phyloP scores from a whole-genome alignment of 1,284 basidiomycete genomes.

The Puccinia novopanici region DNA sequence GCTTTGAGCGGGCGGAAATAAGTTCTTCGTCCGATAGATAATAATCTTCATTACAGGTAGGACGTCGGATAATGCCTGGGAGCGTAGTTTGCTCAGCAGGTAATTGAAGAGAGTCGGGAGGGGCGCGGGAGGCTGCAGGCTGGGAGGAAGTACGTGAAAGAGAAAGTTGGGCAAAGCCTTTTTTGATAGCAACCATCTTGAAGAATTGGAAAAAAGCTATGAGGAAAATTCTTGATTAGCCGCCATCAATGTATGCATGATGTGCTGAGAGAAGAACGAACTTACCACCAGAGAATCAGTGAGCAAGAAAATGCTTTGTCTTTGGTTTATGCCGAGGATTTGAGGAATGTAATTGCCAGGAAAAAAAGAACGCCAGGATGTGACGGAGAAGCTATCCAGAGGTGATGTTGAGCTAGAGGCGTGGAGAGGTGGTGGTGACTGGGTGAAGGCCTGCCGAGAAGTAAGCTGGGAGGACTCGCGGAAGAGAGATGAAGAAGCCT shows the following conservation, averaged over 20 bases:
- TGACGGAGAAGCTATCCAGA: background rate
- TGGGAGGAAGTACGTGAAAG: slow-evolving; percentile 37
- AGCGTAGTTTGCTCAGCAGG: background rate
- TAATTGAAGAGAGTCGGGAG: background rate
- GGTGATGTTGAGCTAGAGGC: slow-evolving; percentile 20
- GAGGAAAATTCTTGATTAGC: background rate
- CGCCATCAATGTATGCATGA: background rate
- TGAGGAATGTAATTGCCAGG: background rate
- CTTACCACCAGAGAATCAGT: background rate
- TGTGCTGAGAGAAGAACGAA: background rate
- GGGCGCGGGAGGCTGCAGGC: slow-evolving; percentile 3
- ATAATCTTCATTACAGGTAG: slow-evolving; percentile 38
- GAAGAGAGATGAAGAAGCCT: slow-evolving; percentile 15
- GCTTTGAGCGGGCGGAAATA: slow-evolving; percentile 16
- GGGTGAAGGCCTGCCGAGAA: slow-evolving; percentile 48
- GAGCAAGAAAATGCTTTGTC: background rate
- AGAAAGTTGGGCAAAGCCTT: slow-evolving; percentile 36
- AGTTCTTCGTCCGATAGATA: slow-evolving; percentile 45
- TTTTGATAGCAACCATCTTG: slow-evolving; percentile 44
- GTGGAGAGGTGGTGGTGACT: slow-evolving; percentile 19
- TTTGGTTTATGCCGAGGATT: background rate
- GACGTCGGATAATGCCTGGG: background rate
- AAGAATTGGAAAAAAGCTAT: background rate
- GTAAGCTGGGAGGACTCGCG: slow-evolving; percentile 24
- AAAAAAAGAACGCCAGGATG: background rate